Base-by-base conservation (phyloP, 2,329 filamentous ascomycete species). In the Coccinonectria pachysandricola region DNA sequence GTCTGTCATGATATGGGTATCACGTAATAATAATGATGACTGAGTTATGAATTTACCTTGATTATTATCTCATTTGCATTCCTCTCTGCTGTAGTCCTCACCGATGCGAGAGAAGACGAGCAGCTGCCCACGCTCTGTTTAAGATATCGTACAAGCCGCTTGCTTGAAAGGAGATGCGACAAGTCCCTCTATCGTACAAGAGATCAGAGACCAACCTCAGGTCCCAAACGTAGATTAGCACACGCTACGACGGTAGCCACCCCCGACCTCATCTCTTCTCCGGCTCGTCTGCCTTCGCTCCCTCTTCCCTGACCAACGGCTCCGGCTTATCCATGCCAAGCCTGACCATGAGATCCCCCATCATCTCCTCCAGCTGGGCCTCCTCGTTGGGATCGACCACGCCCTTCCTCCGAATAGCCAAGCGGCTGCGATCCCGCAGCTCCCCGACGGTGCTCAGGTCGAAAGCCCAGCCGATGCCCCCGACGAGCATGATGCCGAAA, bases 381-480 rank as follows among this genome's bases (percentile, higher is more conserved):
- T 79, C 71, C 31, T 70, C 65, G 45, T 68, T 63, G 35, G 62
- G 40, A 14, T 47, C 45, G 8, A 48, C 35, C 15, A 37, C 31
- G 3, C 49, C 47, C 3, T 35, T 38, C 51, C 45, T 69, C 56
- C 29, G 43, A 42, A 34, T 40, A 21, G 57, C 56, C 34, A 50
- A 52, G 31, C 58, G 59, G n/a, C 72, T 65, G 43, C 58, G 59
- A 24, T 39, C 50, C 46, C 70, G 60, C 49, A 85, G 56, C 45
- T 87, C 81, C 4, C 73, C 71, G 20, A 85, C 27, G 23, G 64
- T 66, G 48, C 75, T 75, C 18, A 96, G 71, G 50, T 95, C 80
- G 34, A 91, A 72, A 1, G 73, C 76, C 67, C 79, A 93, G 35
- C 83, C 63, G 8, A 77, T 53, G 0, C 79, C 85, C 4, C 88